Percentiles rank a stretch among this genome's conserved stretches.
Evolutionary conservation across 2,329 filamentous ascomycete species (phyloP).

Genomic region (Plenodomus lindquistii): DNA sequence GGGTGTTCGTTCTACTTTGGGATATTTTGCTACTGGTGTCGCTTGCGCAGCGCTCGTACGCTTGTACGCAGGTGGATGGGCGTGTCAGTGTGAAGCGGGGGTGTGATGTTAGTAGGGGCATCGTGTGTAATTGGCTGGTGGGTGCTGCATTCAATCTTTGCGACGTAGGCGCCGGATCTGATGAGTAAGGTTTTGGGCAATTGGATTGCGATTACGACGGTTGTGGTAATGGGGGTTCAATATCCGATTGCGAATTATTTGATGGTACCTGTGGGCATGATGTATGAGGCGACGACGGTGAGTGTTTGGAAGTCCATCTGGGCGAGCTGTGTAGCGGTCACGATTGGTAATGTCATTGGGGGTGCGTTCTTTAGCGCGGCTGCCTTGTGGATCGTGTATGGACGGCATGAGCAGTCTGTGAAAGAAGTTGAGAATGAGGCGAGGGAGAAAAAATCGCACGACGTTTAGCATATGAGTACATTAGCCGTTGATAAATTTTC

Average conservation of each 20-base stretch:
- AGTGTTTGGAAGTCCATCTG: constrained; percentile 11
- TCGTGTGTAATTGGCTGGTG: constrained; percentile 14
- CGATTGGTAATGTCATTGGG: constrained; percentile 9
- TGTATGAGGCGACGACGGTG: constrained; percentile 7
- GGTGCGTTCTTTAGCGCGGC: constrained; percentile 10
- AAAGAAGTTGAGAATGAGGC: neutral
- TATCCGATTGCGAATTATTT: constrained; percentile 12
- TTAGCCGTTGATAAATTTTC: too few relatives aligned
- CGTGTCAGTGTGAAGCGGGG: constrained; percentile 12
- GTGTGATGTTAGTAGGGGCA: constrained; percentile 9
- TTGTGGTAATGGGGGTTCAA: constrained; percentile 12
- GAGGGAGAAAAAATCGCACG: neutral
- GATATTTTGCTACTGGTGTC: constrained; percentile 14
- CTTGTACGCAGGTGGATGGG: constrained; percentile 6
- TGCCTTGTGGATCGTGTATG: constrained; percentile 13
- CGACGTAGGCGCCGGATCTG: constrained; percentile 6
- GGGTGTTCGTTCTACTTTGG: constrained; percentile 18
- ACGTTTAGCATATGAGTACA: neutral
- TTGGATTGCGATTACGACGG: constrained; percentile 8
- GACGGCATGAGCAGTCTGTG: constrained; percentile 4
- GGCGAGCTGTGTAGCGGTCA: constrained; percentile 11
- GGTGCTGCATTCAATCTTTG: constrained; percentile 8
- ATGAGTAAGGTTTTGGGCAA: constrained; percentile 10
- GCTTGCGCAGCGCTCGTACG: constrained; percentile 13
- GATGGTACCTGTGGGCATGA: constrained; percentile 10